Evolutionary conservation across 129 eudicot genomes (phyloP).

Genomic region (Saussurea involucrata): DNA sequence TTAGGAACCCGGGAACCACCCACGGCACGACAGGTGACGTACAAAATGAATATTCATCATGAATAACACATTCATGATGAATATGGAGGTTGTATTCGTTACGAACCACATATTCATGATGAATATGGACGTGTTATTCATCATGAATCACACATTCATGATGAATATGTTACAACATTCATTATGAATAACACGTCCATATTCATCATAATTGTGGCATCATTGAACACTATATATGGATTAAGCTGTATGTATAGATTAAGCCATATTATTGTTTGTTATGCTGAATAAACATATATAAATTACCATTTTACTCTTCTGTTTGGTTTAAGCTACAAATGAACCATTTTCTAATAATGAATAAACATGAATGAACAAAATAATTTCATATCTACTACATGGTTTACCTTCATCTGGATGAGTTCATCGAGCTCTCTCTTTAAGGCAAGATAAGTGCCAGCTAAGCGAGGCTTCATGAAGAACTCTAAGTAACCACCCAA

Average conservation of each 20-base stretch:
- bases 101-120: not conserved
- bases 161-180: too few species aligned
- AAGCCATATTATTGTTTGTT: not conserved
- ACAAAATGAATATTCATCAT: too few species aligned
- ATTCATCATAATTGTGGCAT: too few species aligned
- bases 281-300: not conserved
- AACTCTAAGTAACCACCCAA: conserved; percentile 91
- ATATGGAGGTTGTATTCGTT: too few species aligned
- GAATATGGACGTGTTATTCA: too few species aligned
- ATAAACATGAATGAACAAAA: not conserved
- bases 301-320: not conserved
- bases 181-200: too few species aligned
- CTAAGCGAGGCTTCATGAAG: conserved; percentile 84
- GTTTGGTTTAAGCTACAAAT: not conserved
- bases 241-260: not conserved
- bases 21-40: too few species aligned
- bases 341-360: not conserved
- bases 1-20: too few species aligned
- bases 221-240: not conserved
- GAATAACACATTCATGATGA: not conserved
- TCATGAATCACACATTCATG: too few species aligned
- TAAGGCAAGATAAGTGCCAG: conserved; percentile 53
- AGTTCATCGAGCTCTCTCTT: conserved; percentile 85
- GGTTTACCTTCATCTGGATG: conserved; percentile 66
- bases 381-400: not conserved